Base-by-base conservation (phyloP, 345 rosid genomes). In the Abelmoschus esculentus region DNA sequence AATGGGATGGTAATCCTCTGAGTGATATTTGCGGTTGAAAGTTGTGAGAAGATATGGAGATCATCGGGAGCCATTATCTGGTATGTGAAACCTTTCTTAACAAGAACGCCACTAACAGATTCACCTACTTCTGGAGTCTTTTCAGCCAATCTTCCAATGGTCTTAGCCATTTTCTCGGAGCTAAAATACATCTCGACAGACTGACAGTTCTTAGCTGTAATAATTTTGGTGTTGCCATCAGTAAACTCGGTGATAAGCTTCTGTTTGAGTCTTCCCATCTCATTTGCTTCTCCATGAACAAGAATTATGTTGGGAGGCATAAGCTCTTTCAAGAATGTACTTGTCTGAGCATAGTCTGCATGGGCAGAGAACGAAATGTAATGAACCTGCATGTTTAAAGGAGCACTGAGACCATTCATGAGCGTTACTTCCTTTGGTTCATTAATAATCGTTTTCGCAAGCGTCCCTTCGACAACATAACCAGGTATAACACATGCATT, bases 51-150 rank as follows among this genome's bases (percentile, higher is more conserved):
- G 42, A 93, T 85, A 77, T 89, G 96, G 67, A 93, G 96, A 80
- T 93, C 98, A 66, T 86, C 98, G 1, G 97, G 91, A 36, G 96
- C 97, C 98, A 93, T 93, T 67, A 93, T 91, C 83, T 93, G 98
- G 75, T 88, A 89, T 50, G 97, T 83, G 80, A 93, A 93, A 36
- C 95, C 95, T 81, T 91, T 91, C 92, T 93, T 93, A 31, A 86
- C 95, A 18, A 91, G 87, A 71, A 89, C 80, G 26, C 95, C 97
- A 55, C 90, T 88, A 31, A 89, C 98, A 11, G 86, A 76, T 49
- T 91, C 97, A 6, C 91, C 95, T 28, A 75, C 87, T 38, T 83
- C 92, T 0, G 96, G 98, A 7, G 91, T 89, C 77, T 81, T 88
- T 65, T 88, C 96, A 1, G 97, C 98, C 57, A 89, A 81, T 71